A percentile compares a stretch with the other conserved stretches of the same genome.
Evolutionary conservation across 106 monocot species (phyloP).

Genomic region (Allium sativum): DNA sequence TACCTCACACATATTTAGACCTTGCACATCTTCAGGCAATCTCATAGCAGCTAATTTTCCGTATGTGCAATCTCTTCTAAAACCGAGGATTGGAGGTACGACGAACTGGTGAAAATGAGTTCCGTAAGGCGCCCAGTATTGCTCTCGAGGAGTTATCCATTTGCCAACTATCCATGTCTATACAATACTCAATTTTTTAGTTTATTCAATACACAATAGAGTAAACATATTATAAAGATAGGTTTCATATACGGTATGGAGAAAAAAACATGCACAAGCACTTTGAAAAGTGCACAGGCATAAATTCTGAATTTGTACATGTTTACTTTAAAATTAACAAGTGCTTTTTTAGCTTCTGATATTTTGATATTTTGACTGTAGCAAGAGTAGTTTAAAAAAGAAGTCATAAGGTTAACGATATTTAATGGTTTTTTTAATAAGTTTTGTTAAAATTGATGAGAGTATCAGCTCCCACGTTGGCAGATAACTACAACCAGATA

Average conservation of each 20-base stretch:
- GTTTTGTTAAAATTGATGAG: too few species aligned
- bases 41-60: constrained; percentile 85
- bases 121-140: constrained; percentile 77
- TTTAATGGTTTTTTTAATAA: too few species aligned
- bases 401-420: too few species aligned
- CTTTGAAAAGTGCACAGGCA: neutral
- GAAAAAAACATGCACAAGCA: neutral
- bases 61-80: constrained; percentile 84
- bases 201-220: too few species aligned
- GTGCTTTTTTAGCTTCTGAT: too few species aligned
- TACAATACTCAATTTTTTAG: too few species aligned
- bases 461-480: too few species aligned
- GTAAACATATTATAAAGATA: too few species aligned
- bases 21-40: constrained; percentile 75
- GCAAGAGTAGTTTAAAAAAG: too few species aligned
- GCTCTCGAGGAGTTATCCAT: constrained; percentile 67
- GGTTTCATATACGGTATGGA: neutral
- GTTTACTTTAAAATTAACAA: too few species aligned
- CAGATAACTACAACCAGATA: too few species aligned
- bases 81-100: constrained; percentile 76
- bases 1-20: constrained; percentile 82
- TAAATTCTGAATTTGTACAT: neutral
- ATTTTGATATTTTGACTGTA: too few species aligned
- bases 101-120: constrained; percentile 98
- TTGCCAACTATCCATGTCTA: constrained; percentile 98